Evolutionary conservation across 495 filamentous ascomycete species (phyloP), one percentile per base, ranked within the genome.

Genomic region (Neurospora sublineolata): DNA sequence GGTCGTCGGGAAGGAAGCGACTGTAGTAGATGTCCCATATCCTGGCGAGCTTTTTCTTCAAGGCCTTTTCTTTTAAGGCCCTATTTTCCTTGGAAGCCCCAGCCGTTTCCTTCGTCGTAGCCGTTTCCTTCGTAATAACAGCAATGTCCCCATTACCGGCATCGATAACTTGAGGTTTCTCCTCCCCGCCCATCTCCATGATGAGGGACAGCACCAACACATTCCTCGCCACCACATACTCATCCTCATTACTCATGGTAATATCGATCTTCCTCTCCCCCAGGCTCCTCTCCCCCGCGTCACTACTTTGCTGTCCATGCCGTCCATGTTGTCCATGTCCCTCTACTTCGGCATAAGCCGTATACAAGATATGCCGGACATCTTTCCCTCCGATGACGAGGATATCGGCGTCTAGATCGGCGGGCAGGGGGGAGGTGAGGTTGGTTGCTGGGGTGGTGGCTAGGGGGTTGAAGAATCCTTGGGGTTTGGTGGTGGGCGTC

Each of bases 21-120:
- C 89, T 79, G 72, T 88, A 88, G 73, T 85, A 89, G 70, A 88
- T 82, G 41, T 85, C 80, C 87, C 86, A 90, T 11, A 87, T 77
- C 30, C 72, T 60, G 2, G 73, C 70, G 37, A 60, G 18, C 12
- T 16, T 64, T 33, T 64, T 27, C 4, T 58, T 52, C 20, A 12
- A 4, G 4, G 20, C 20, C 20, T 9, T 46, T 46, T n/a, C n/a
- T n/a, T n/a, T n/a, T n/a, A n/a, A n/a, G n/a, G n/a, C n/a, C n/a
- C n/a, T n/a, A n/a, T 41, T 18, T 18, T 11, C 12, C 38, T 11
- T 39, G n/a, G n/a, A n/a, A 42, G 14, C 12, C 14, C 5, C 18
- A 20, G 7, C n/a, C 42, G n/a, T 3, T n/a, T 20, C 42, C n/a
- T 46, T 7, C 38, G 38, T 18, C 14, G 78, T n/a, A 73, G 11